These are phyloP conservation scores for Alternaria sp. DNA, from an alignment of 2,329 filamentous ascomycete genomes.

Conservation along the genomic window DNA sequence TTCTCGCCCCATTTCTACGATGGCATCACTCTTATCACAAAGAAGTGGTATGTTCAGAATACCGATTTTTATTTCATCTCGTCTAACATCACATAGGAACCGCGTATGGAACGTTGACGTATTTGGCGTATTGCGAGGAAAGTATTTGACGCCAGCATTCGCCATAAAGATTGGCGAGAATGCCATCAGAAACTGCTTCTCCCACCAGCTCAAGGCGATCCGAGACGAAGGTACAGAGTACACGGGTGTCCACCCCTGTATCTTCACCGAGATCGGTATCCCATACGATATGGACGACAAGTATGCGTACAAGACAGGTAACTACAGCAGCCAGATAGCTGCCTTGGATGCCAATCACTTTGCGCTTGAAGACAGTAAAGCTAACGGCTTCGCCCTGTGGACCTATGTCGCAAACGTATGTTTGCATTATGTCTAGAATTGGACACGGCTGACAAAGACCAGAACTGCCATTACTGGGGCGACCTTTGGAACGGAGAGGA, in stretches of 20 bases:
- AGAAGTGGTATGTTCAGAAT: slow-evolving; percentile 72
- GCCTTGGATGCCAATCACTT: slow-evolving; percentile 97
- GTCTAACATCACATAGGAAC: slow-evolving; percentile 62
- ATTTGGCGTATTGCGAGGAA: slow-evolving; percentile 85
- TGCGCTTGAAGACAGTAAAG: slow-evolving; percentile 80
- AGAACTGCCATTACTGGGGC: slow-evolving; percentile 87
- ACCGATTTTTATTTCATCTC: too few relatives aligned
- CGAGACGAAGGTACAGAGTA: slow-evolving; percentile 85
- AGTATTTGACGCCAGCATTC: slow-evolving; percentile 86
- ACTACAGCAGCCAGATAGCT: slow-evolving; percentile 89
- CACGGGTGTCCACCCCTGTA: slow-evolving; percentile 84
- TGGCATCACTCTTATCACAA: slow-evolving; percentile 93
- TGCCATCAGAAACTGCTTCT: slow-evolving; percentile 91
- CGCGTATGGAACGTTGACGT: slow-evolving; percentile 97
- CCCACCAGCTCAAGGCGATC: slow-evolving; percentile 83
- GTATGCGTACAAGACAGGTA: slow-evolving; percentile 91
- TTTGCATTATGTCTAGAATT: not conserved
- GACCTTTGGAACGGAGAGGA: slow-evolving; percentile 99
- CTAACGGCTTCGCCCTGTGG: slow-evolving; percentile 91
- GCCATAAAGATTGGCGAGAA: slow-evolving; percentile 92
- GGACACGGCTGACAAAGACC: slow-evolving; percentile 19
- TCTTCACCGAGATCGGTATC: slow-evolving; percentile 95
- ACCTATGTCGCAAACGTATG: slow-evolving; percentile 74
- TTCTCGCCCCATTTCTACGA: slow-evolving; percentile 98
- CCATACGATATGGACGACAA: slow-evolving; percentile 99